phyloP scores from a whole-genome alignment of 441 rosid genomes.

The Jatropha multifida region DNA sequence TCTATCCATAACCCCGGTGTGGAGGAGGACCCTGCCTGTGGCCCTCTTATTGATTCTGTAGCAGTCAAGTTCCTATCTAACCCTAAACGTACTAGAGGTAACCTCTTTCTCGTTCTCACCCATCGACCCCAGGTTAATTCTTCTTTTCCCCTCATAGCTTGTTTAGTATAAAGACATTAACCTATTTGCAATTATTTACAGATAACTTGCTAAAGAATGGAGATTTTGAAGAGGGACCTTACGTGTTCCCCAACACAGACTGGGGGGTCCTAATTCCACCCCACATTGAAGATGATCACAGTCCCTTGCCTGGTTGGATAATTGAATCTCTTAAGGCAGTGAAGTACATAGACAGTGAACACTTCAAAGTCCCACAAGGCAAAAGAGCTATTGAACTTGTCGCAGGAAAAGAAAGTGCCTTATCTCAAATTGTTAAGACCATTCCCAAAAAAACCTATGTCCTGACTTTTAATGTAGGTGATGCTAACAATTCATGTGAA shows the following conservation, averaged over 20 bases:
- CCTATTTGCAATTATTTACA: constrained; percentile 19
- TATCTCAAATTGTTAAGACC: constrained; percentile 59
- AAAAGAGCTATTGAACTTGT: constrained; percentile 65
- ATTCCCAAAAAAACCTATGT: constrained; percentile 39
- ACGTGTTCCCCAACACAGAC: constrained; percentile 44
- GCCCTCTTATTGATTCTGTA: constrained; percentile 66
- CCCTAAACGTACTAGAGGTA: constrained; percentile 49
- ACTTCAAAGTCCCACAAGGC: constrained; percentile 59
- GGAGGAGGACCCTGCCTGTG: constrained; percentile 69
- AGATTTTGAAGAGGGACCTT: constrained; percentile 80
- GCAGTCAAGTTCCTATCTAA: constrained; percentile 48
- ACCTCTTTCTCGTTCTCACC: background rate
- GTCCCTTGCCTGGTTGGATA: constrained; percentile 81
- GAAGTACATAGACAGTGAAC: constrained; percentile 60
- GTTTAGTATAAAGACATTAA: no score
- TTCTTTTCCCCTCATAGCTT: no score
- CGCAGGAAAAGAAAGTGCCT: constrained; percentile 79
- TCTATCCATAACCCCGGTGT: constrained; percentile 64
- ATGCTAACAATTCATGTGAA: constrained; percentile 55
- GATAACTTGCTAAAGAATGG: constrained; percentile 77
- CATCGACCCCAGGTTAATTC: background rate
- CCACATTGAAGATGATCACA: constrained; percentile 66
- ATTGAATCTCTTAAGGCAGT: constrained; percentile 87
- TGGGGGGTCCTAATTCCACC: constrained; percentile 82
- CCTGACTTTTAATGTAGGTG: constrained; percentile 60